These are phyloP conservation scores for Acanthamoeba castellanii DNA, from an alignment of 208 protist genomes.

Conservation along the genomic window DNA sequence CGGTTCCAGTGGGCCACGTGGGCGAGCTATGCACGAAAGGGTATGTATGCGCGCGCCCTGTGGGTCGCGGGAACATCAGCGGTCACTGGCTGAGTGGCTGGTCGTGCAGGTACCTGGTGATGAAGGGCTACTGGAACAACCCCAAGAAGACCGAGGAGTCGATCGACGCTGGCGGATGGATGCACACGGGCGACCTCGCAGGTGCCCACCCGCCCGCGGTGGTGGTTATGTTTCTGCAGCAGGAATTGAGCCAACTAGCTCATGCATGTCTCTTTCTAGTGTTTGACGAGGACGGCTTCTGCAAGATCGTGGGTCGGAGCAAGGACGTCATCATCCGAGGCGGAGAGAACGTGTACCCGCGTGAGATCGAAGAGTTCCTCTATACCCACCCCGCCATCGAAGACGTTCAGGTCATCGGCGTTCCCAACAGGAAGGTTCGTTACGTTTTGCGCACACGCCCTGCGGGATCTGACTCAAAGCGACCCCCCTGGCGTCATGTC, in stretches of 20 bases:
- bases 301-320: conserved; percentile 84
- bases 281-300: conserved; percentile 87
- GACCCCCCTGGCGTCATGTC: neutral
- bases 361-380: conserved; percentile 88
- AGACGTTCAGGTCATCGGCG: conserved; percentile 84
- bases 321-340: conserved; percentile 91
- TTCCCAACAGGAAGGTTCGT: conserved; percentile 52
- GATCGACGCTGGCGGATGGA: conserved; percentile 84
- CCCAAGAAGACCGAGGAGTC: conserved; percentile 67
- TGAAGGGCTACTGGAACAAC: conserved; percentile 88
- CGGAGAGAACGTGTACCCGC: conserved; percentile 89
- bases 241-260: neutral
- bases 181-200: conserved; percentile 86
- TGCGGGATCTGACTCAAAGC: neutral
- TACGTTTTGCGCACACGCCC: neutral
- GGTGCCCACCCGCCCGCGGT: neutral
- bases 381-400: conserved; percentile 76
- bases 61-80: too few relatives aligned
- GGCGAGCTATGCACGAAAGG: conserved; percentile 87
- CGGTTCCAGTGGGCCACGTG: conserved; percentile 49
- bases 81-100: neutral
- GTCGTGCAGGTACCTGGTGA: conserved; percentile 80
- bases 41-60: conserved; percentile 75
- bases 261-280: conserved; percentile 21
- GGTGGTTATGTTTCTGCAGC: neutral